Evolutionary conservation across 176 grass and related monocot genomes (phyloP).

Genomic region (Phoenix dactylifera): DNA sequence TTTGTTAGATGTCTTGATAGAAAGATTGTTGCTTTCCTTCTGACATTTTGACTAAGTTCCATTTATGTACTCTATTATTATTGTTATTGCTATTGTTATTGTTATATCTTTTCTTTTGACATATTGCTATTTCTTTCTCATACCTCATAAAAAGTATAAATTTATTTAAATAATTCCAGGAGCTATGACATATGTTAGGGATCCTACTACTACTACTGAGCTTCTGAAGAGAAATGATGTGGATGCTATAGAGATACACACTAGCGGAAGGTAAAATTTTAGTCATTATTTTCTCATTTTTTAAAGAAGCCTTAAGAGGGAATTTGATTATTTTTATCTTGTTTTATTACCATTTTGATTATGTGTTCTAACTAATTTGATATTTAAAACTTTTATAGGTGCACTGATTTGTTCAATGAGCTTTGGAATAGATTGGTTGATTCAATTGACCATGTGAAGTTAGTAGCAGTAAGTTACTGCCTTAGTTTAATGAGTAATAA

Average conservation of each 20-base stretch:
- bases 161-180: conserved; percentile 59
- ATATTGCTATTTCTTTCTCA: conserved; percentile 4
- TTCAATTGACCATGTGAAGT: conserved; percentile 52
- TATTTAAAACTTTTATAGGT: conserved; percentile 38
- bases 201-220: conserved; percentile 54
- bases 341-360: too few relatives aligned
- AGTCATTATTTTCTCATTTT: neutral
- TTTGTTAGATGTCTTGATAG: too few relatives aligned
- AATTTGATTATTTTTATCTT: too few relatives aligned
- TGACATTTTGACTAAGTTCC: too few relatives aligned
- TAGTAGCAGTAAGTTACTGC: conserved; percentile 59
- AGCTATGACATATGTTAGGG: conserved; percentile 61
- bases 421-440: conserved; percentile 63
- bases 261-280: conserved; percentile 57
- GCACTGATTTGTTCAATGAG: conserved; percentile 56
- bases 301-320: too few relatives aligned
- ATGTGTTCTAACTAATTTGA: neutral
- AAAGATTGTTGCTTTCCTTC: too few relatives aligned
- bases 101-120: neutral
- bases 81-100: too few relatives aligned
- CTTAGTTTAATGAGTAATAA: neutral
- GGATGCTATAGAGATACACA: conserved; percentile 93
- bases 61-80: too few relatives aligned
- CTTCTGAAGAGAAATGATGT: conserved; percentile 72
- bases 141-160: conserved; percentile 33